Conservation (phyloP, 495 filamentous ascomycete species). For the Xylaria flabelliformis region DNA sequence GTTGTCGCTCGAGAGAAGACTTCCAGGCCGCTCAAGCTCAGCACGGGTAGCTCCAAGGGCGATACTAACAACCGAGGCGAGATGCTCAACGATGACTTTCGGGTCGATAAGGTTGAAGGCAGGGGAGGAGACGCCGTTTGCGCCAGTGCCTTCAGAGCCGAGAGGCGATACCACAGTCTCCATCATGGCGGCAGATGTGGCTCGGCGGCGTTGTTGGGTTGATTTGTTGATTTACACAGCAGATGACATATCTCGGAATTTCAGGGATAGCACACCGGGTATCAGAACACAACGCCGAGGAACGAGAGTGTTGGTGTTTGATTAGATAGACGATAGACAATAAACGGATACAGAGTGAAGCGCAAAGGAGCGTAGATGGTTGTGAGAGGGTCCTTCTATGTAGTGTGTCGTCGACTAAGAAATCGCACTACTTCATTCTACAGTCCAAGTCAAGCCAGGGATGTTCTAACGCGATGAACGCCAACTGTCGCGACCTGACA, state of each 20-base stretch:
- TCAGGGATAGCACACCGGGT: constrained; percentile 26
- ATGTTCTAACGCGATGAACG: constrained; percentile 26
- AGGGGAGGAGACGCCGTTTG: constrained; percentile 51
- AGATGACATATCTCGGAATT: constrained; percentile 36
- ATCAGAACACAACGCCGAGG: constrained; percentile 30
- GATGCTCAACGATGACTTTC: constrained; percentile 72
- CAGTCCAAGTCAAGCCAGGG: not conserved
- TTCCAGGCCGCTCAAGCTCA: constrained; percentile 81
- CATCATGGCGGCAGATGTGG: constrained; percentile 44
- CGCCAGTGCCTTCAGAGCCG: constrained; percentile 45
- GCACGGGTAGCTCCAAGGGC: constrained; percentile 81
- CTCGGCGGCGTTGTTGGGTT: constrained; percentile 32
- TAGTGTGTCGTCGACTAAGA: constrained; percentile 5
- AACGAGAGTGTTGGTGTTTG: constrained; percentile 29
- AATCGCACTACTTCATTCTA: not conserved
- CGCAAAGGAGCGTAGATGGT: constrained; percentile 16
- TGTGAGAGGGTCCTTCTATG: constrained; percentile 9
- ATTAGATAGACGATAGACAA: constrained; percentile 33
- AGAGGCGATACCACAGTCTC: constrained; percentile 53
- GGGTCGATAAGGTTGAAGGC: constrained; percentile 57
- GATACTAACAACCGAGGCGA: constrained; percentile 77
- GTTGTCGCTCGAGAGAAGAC: constrained; percentile 74
- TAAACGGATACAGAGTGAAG: constrained; percentile 23
- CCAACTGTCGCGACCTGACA: constrained; percentile 26
- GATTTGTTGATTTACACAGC: constrained; percentile 23